Percentiles rank a stretch among this genome's conserved stretches.
These are phyloP conservation scores for Rhynchospora tenuis DNA, from an alignment of 176 grass and related monocot species.

Conservation along the genomic window DNA sequence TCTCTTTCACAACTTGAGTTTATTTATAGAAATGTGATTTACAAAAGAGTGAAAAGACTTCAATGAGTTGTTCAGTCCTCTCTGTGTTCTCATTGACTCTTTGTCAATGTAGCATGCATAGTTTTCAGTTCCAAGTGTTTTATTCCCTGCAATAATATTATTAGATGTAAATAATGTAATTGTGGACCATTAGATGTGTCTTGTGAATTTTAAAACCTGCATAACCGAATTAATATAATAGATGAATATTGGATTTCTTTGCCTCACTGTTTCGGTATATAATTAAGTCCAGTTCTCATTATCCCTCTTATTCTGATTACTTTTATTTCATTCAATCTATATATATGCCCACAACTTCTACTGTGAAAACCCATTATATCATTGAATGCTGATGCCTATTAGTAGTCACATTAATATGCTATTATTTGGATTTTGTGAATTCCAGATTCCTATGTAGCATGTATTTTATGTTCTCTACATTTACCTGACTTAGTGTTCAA, in stretches of 20 bases:
- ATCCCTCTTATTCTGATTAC: not conserved
- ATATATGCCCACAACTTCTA: not conserved
- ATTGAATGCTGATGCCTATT: not conserved
- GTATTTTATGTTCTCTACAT: not conserved
- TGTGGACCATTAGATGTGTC: not conserved
- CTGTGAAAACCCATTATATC: not conserved
- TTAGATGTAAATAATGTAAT: no score
- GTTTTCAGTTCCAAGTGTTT: not conserved
- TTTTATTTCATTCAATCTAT: not conserved
- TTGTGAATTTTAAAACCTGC: not conserved
- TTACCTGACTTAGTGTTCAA: no score
- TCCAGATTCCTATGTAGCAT: not conserved
- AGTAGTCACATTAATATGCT: not conserved
- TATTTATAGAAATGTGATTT: not conserved
- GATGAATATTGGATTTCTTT: not conserved
- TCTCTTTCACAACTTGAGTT: not conserved
- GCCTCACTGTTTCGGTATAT: not conserved
- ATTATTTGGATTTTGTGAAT: not conserved
- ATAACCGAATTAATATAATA: not conserved
- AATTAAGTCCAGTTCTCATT: not conserved
- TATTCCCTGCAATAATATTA: not conserved
- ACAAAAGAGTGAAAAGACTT: not conserved
- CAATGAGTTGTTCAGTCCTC: not conserved
- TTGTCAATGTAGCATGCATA: not conserved
- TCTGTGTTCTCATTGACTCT: not conserved